Evolutionary conservation across 768 basidiomycete genomes (phyloP), one percentile per base, ranked within the genome.

Genomic region (Cyclocybe aegerita): DNA sequence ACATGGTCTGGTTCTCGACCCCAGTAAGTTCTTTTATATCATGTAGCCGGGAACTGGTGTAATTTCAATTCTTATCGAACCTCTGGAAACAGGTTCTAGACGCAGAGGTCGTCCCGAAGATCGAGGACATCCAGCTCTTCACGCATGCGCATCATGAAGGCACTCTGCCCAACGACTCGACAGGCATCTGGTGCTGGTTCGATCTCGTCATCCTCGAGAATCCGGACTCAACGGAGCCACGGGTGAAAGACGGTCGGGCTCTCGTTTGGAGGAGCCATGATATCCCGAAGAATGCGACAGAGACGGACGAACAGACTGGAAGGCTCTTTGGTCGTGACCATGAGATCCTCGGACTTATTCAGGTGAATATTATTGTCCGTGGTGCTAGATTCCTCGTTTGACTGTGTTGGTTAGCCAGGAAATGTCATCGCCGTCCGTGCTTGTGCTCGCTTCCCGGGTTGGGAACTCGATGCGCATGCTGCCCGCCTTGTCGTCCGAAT

Each of bases 121-220:
- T 65, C 9, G 53, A 61, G 14, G 60, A 61, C 14, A 56, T 68
- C 31, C 66, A 68, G 33, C 58, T 70, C 2, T 60, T 60, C 46
- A 68, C 65, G 2, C 48, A 55, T 37, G 61, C 61, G 4, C 62
- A 58, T 33, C 57, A 64, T 23, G 64, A 63, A 41, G 63, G 60
- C 2, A 49, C 37, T 36, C 54, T 46, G 33, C 40, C 45, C 6
- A 16, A 42, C 23, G 59, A 52, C n/a, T 58, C 54, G 8, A 52
- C 43, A 0, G 65, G 60, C 30, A 63, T 59, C 30, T 68, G 66
- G 63, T 67, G 62, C 39, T 70, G 68, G 67, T 70, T 66, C 49
- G 67, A 70, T 49, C 47, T 70, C 9, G 57, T 65, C 42, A 55
- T 70, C 43, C 61, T 68, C 9, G 60, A 62, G 16, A 62, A 53